phyloP scores from a whole-genome alignment of 176 grass and related monocot genomes.

The Aegilops speltoides region DNA sequence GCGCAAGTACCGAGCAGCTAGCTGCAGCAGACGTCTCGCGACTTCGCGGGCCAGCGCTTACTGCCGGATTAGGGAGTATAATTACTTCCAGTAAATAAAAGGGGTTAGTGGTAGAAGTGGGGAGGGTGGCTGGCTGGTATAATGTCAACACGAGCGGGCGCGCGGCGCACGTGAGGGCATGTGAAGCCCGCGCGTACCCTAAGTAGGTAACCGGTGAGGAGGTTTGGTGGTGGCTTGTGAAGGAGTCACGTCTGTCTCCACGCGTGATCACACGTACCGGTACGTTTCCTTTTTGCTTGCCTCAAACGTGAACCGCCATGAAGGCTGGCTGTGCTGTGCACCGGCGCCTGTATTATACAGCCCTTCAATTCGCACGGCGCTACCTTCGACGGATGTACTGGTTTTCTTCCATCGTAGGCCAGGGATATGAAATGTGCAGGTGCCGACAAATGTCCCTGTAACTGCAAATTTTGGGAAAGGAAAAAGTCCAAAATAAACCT shows the following conservation, averaged over 20 bases:
- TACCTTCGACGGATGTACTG: background rate
- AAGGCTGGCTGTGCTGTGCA: background rate
- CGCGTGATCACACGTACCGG: background rate
- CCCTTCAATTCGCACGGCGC: background rate
- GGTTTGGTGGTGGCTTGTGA: background rate
- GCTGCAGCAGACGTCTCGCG: background rate
- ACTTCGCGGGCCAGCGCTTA: too few species aligned
- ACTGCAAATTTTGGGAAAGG: too few species aligned
- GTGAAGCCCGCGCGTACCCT: background rate
- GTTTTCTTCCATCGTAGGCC: too few species aligned
- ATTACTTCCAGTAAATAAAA: background rate
- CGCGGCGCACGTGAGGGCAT: slow-evolving; percentile 7
- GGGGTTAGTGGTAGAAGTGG: background rate
- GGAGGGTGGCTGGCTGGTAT: background rate
- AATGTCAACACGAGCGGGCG: slow-evolving; percentile 3
- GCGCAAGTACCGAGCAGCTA: background rate
- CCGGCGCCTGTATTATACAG: background rate
- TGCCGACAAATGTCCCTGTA: too few species aligned
- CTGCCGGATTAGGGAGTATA: background rate
- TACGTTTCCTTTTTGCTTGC: background rate
- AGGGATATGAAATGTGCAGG: too few species aligned
- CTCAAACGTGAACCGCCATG: background rate
- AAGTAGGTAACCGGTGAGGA: too few species aligned
- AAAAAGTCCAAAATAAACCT: too few species aligned
- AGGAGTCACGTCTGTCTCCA: background rate